Evolutionary conservation across 176 grass and related monocot genomes (phyloP).

Genomic region (Lolium perenne): DNA sequence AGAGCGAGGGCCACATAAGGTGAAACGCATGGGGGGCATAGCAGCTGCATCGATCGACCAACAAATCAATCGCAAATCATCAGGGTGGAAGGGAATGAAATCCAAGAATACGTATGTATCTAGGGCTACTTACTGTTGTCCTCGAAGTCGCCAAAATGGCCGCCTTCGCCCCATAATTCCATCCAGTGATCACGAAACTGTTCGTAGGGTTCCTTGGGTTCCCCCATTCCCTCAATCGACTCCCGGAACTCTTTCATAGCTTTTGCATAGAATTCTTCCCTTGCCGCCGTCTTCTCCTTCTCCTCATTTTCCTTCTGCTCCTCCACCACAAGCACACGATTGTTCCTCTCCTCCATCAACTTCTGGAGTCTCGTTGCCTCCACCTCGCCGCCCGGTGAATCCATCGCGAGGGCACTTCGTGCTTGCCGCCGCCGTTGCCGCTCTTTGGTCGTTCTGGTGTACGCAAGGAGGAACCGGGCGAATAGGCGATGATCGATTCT

Average conservation of each 20-base stretch:
- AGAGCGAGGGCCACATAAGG: background rate
- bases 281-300: background rate
- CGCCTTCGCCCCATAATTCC: background rate
- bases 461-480: background rate
- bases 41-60: background rate
- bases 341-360: background rate
- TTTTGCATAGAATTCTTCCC: background rate
- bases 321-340: background rate
- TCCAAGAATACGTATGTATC: background rate
- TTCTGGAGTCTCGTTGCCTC: background rate
- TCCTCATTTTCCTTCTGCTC: background rate
- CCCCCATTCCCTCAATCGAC: background rate
- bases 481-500: background rate
- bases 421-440: background rate
- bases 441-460: background rate
- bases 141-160: background rate
- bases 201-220: background rate
- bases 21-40: constrained; percentile 1
- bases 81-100: background rate
- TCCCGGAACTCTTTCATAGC: background rate
- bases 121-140: background rate
- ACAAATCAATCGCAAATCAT: background rate
- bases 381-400: background rate
- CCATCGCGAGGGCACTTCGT: background rate
- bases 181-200: background rate